These are phyloP conservation scores for Tetracladium maxilliforme DNA, from an alignment of 2,329 filamentous ascomycete genomes.

Conservation along the genomic window DNA sequence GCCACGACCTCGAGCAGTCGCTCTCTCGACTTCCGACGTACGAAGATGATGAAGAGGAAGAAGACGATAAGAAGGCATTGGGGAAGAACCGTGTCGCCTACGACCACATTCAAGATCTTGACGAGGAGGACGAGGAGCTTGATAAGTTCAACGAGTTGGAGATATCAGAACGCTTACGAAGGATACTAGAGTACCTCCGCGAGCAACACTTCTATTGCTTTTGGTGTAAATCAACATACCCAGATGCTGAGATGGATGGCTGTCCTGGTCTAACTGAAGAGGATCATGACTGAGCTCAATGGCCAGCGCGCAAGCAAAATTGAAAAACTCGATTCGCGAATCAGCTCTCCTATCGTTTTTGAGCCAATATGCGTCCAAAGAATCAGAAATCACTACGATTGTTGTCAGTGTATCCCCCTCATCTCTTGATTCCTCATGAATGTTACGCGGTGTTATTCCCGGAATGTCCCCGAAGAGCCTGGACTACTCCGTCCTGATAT, in stretches of 20 bases:
- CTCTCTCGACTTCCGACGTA: constrained; percentile 49
- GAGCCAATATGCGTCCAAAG: no score
- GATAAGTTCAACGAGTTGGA: constrained; percentile 63
- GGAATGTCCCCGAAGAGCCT: no score
- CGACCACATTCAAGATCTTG: constrained; percentile 51
- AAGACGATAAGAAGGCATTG: constrained; percentile 56
- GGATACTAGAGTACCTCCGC: constrained; percentile 55
- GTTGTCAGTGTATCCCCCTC: no score
- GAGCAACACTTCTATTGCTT: constrained; percentile 73
- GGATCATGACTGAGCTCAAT: constrained; percentile 53
- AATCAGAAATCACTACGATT: no score
- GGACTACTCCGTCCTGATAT: no score
- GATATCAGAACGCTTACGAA: constrained; percentile 48
- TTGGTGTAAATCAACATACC: constrained; percentile 84
- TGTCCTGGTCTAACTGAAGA: constrained; percentile 83
- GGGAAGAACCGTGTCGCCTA: constrained; percentile 40
- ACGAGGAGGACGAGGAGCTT: constrained; percentile 68
- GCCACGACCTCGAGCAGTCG: constrained; percentile 51
- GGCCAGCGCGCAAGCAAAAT: no score
- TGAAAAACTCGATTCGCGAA: no score
- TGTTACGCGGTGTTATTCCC: no score
- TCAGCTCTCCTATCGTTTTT: no score
- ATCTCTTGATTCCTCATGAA: no score
- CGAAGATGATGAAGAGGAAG: constrained; percentile 54
- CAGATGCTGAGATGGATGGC: constrained; percentile 61